Evolutionary conservation across 352 stramenopile species (phyloP).

Genomic region (Globisporangium ultimum): DNA sequence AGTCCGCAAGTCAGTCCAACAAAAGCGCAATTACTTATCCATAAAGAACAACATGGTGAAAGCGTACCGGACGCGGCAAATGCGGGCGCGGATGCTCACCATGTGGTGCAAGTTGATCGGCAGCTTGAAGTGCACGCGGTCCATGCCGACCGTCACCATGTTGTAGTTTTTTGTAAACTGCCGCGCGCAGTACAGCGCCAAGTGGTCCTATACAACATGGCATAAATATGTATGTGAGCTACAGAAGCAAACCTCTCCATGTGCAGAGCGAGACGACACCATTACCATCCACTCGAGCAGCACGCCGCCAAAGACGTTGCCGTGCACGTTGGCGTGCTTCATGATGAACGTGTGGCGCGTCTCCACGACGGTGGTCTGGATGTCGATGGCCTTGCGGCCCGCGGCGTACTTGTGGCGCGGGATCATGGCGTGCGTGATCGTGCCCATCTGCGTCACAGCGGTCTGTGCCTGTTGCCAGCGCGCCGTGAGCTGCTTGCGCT

Average conservation of each 20-base stretch:
- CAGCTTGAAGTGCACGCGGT: slow-evolving; percentile 70
- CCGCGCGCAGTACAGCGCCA: slow-evolving; percentile 60
- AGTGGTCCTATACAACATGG: slow-evolving; percentile 34
- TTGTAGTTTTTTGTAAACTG: slow-evolving; percentile 73
- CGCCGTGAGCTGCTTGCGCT: slow-evolving; percentile 29
- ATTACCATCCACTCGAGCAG: slow-evolving; percentile 43
- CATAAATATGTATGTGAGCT: neutral
- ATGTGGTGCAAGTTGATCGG: slow-evolving; percentile 55
- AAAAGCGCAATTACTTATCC: neutral
- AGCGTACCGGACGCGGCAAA: slow-evolving; percentile 61
- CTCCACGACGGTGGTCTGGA: slow-evolving; percentile 35
- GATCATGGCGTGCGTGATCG: slow-evolving; percentile 31
- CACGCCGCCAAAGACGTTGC: slow-evolving; percentile 40
- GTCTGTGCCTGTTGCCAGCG: slow-evolving; percentile 28
- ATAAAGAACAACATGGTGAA: neutral
- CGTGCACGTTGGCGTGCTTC: slow-evolving; percentile 36
- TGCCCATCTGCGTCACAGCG: slow-evolving; percentile 20
- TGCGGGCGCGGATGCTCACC: slow-evolving; percentile 54
- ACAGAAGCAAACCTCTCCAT: neutral
- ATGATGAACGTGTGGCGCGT: slow-evolving; percentile 31
- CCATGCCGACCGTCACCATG: slow-evolving; percentile 78
- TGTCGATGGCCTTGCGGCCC: slow-evolving; percentile 18
- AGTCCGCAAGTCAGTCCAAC: neutral
- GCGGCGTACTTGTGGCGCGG: slow-evolving; percentile 9
- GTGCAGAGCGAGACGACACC: neutral